Evolutionary conservation across 306 rosid genomes (phyloP).

Genomic region (Rosa rugosa): DNA sequence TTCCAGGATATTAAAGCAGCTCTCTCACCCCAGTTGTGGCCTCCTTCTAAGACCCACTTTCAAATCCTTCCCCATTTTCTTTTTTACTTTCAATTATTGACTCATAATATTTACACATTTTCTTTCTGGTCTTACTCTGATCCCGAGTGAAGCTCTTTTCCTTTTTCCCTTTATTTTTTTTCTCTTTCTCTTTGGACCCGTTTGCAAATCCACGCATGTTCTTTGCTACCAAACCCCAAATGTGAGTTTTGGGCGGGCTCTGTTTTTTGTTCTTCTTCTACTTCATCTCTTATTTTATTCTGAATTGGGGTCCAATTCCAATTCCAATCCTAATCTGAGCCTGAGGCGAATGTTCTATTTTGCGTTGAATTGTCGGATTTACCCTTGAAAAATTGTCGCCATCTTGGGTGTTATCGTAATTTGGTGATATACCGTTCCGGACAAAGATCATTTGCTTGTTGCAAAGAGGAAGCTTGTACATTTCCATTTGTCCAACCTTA

Average conservation of each 20-base stretch:
- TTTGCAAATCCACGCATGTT: conserved; percentile 16
- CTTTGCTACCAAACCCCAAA: background rate
- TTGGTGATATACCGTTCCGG: background rate
- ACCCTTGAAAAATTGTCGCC: conserved; percentile 8
- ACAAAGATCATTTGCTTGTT: conserved; percentile 19
- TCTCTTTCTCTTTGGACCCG: conserved; percentile 58
- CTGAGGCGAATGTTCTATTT: conserved; percentile 18
- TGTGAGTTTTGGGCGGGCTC: background rate
- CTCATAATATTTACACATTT: conserved; percentile 33
- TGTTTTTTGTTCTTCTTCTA: background rate
- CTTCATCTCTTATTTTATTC: background rate
- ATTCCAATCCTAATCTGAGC: no score
- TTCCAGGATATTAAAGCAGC: conserved; percentile 41
- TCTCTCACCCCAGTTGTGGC: conserved; percentile 31
- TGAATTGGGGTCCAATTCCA: background rate
- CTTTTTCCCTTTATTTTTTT: conserved; percentile 35
- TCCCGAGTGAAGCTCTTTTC: conserved; percentile 63
- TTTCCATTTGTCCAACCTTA: background rate
- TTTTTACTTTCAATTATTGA: conserved; percentile 46
- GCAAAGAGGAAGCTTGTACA: conserved; percentile 15
- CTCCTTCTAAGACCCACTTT: conserved; percentile 33
- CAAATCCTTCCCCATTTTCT: conserved; percentile 41
- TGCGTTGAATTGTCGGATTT: conserved; percentile 5
- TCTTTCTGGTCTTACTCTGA: conserved; percentile 62
- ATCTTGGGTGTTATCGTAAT: conserved; percentile 1